These are phyloP conservation scores for Gorgonomyces haynaldii DNA, from an alignment of 192 early-diverging fungal species.

Conservation along the genomic window DNA sequence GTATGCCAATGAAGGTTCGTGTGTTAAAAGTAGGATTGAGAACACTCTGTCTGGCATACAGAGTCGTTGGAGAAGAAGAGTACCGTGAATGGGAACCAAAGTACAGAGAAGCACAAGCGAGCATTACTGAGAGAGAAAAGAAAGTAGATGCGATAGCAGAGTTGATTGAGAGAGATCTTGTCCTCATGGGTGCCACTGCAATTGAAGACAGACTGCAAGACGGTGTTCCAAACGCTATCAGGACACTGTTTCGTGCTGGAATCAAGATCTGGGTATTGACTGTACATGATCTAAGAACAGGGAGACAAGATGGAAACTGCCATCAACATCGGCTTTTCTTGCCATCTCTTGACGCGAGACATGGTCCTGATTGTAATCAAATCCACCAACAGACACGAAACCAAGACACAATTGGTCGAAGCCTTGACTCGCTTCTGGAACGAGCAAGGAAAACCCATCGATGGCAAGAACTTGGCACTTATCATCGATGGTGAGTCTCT, in stretches of 20 bases:
- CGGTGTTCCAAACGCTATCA: slow-evolving; percentile 86
- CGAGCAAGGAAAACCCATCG: slow-evolving; percentile 19
- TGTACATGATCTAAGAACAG: slow-evolving; percentile 13
- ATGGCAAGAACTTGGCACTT: slow-evolving; percentile 22
- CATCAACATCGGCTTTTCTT: slow-evolving; percentile 93
- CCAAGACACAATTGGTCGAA: slow-evolving; percentile 46
- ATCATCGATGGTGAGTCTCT: slow-evolving; percentile 47
- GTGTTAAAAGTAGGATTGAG: slow-evolving; percentile 51
- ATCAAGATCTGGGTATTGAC: slow-evolving; percentile 98
- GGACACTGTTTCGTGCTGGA: slow-evolving; percentile 64
- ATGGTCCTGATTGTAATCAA: slow-evolving; percentile 46
- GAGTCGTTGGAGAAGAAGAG: slow-evolving; percentile 53
- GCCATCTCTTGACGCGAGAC: slow-evolving; percentile 32
- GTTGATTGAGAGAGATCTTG: slow-evolving; percentile 69
- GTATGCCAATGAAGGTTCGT: slow-evolving; percentile 13
- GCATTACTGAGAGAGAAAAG: slow-evolving; percentile 60
- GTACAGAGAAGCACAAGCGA: slow-evolving; percentile 61
- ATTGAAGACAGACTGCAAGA: slow-evolving; percentile 97
- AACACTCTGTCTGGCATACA: slow-evolving; percentile 78
- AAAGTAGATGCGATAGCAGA: slow-evolving; percentile 60
- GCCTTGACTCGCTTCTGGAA: slow-evolving; percentile 43
- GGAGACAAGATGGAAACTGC: slow-evolving; percentile 98
- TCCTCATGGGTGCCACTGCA: slow-evolving; percentile 82
- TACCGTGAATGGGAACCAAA: slow-evolving; percentile 65
- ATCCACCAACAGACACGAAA: slow-evolving; percentile 26